Evolutionary conservation across 371 early-diverging fungal genomes (phyloP).

Genomic region (Mortierella sp.): DNA sequence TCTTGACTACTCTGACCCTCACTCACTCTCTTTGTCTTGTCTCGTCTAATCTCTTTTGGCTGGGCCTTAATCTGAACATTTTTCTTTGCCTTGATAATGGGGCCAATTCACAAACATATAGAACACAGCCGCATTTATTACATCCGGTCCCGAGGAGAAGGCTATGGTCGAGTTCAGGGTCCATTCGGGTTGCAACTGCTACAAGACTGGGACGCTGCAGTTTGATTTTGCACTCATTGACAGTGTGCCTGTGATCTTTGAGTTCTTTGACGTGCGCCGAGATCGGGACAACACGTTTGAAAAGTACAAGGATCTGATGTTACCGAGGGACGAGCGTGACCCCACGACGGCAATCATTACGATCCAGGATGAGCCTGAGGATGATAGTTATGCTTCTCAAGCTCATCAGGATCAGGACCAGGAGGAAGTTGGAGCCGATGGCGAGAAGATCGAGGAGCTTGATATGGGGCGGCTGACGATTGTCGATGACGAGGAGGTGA

Average conservation of each 20-base stretch:
- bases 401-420: neutral
- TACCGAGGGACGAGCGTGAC: slow-evolving; percentile 21
- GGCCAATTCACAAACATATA: neutral
- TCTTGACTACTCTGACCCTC: neutral
- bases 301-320: slow-evolving; percentile 17
- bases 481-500: neutral
- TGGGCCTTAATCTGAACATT: neutral
- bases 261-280: slow-evolving; percentile 30
- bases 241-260: slow-evolving; percentile 21
- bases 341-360: slow-evolving; percentile 36
- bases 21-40: too few relatives aligned
- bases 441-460: neutral
- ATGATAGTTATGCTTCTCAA: neutral
- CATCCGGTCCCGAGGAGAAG: slow-evolving; percentile 21
- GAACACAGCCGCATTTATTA: slow-evolving; percentile 37
- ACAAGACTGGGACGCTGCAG: slow-evolving; percentile 19
- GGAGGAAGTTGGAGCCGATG: neutral
- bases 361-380: slow-evolving; percentile 5
- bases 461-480: neutral
- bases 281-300: slow-evolving; percentile 33
- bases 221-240: slow-evolving; percentile 32
- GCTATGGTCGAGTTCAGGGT: slow-evolving; percentile 22
- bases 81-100: too few relatives aligned
- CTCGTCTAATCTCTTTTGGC: neutral
- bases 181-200: slow-evolving; percentile 28